Conservation (phyloP, 371 early-diverging fungal species). For the Aphelidium insulamus region DNA sequence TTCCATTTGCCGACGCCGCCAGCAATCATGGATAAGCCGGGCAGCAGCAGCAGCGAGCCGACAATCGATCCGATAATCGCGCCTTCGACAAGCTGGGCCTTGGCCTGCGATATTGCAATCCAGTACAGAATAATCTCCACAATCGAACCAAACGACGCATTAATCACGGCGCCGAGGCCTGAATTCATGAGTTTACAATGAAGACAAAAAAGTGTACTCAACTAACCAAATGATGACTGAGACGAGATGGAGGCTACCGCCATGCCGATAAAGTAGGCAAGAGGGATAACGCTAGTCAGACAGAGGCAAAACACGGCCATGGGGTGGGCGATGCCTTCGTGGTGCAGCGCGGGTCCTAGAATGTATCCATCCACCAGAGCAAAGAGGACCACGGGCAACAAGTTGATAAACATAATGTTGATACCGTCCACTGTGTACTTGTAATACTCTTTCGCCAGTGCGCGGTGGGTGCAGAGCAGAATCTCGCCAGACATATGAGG, state of each 20-base stretch:
- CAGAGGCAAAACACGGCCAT: conserved; percentile 50
- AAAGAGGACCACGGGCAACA: conserved; percentile 55
- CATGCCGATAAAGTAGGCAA: conserved; percentile 91
- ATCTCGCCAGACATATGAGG: too few relatives aligned
- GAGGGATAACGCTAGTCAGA: conserved; percentile 67
- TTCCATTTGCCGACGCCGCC: conserved; percentile 73
- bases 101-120: conserved; percentile 68
- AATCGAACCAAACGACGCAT: conserved; percentile 90
- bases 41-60: conserved; percentile 68
- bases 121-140: conserved; percentile 83
- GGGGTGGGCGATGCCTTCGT: conserved; percentile 23
- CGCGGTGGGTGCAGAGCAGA: conserved; percentile 51
- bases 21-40: conserved; percentile 80
- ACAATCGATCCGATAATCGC: conserved; percentile 76
- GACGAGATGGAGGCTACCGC: conserved; percentile 85
- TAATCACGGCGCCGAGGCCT: conserved; percentile 83
- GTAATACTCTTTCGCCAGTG: conserved; percentile 58
- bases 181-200: too few relatives aligned
- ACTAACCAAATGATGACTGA: conserved; percentile 58
- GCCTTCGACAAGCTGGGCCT: conserved; percentile 71
- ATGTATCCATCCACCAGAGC: conserved; percentile 60
- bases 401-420: conserved; percentile 85
- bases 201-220: too few relatives aligned
- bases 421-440: conserved; percentile 87
- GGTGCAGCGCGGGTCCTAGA: conserved; percentile 19